phyloP scores from a whole-genome alignment of 805 yeast species.

The Schizosaccharomyces osmophilus region DNA sequence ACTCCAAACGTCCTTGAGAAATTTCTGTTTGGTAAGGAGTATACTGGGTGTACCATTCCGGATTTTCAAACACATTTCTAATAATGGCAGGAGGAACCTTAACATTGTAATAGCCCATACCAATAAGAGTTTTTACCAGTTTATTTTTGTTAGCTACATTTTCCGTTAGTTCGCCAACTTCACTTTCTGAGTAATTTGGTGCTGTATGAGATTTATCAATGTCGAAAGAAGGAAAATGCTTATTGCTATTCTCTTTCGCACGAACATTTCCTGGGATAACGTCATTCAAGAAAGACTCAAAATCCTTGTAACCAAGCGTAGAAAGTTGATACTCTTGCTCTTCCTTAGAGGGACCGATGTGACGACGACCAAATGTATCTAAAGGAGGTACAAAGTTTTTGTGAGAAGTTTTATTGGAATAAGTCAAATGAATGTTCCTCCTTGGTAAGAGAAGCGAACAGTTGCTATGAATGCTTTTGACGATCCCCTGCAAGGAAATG shows the following conservation, averaged over 20 bases:
- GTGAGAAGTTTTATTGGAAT: neutral
- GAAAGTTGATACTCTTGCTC: slow-evolving; percentile 44
- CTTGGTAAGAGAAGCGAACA: too few relatives aligned
- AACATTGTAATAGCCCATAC: slow-evolving; percentile 79
- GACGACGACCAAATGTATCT: slow-evolving; percentile 77
- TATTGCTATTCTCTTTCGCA: slow-evolving; percentile 36
- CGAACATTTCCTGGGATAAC: slow-evolving; percentile 63
- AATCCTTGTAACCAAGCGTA: slow-evolving; percentile 36
- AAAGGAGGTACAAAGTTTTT: slow-evolving; percentile 11
- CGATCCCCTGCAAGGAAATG: too few relatives aligned
- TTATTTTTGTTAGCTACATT: slow-evolving; percentile 53
- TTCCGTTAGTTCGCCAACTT: slow-evolving; percentile 45
- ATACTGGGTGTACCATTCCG: slow-evolving; percentile 96
- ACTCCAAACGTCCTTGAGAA: slow-evolving; percentile 85
- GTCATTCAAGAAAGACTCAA: slow-evolving; percentile 42
- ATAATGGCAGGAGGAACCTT: slow-evolving; percentile 75
- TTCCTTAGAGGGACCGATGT: slow-evolving; percentile 42
- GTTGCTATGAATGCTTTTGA: too few relatives aligned
- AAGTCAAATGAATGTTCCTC: neutral
- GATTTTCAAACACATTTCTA: slow-evolving; percentile 74
- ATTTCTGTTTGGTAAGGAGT: slow-evolving; percentile 98
- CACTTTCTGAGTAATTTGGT: slow-evolving; percentile 57
- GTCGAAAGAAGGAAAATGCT: slow-evolving; percentile 26
- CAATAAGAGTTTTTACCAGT: slow-evolving; percentile 53
- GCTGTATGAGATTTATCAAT: slow-evolving; percentile 5